Evolutionary conservation across 1,139 yeast genomes (phyloP).

Genomic region (Sugiyamaella grinbergsii): DNA sequence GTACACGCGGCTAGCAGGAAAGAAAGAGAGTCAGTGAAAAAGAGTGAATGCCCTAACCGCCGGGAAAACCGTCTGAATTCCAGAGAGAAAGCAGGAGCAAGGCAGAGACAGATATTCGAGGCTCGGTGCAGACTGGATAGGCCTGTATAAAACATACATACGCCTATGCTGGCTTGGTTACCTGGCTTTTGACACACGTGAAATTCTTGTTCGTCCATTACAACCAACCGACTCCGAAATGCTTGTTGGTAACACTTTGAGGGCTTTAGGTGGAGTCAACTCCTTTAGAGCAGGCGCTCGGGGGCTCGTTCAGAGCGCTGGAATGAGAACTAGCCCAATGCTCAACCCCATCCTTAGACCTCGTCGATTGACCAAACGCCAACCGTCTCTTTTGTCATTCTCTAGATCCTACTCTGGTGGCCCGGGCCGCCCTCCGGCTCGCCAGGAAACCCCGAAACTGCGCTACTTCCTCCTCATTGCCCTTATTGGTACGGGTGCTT

Average conservation of each 20-base stretch:
- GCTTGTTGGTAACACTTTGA: not conserved
- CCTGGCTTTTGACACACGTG: no score
- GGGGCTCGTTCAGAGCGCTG: not conserved
- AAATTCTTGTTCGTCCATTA: no score
- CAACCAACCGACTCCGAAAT: no score
- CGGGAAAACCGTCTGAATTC: no score
- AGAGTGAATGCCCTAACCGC: no score
- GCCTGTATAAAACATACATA: no score
- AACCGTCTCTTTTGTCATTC: not conserved
- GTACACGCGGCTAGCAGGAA: no score
- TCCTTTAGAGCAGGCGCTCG: not conserved
- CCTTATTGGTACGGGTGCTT: conserved; percentile 47
- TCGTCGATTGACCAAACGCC: not conserved
- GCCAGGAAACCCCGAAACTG: conserved; percentile 39
- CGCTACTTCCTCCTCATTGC: conserved; percentile 40
- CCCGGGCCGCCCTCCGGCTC: conserved; percentile 25
- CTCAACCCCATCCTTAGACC: not conserved
- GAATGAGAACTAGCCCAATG: not conserved
- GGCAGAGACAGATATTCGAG: no score
- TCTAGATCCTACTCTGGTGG: not conserved
- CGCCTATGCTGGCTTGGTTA: no score
- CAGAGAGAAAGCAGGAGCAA: no score
- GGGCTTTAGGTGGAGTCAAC: not conserved
- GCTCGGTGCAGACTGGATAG: no score
- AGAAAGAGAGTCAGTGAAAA: no score